These are phyloP conservation scores for Entomortierella beljakovae DNA, from an alignment of 192 early-diverging fungal genomes.

Conservation along the genomic window DNA sequence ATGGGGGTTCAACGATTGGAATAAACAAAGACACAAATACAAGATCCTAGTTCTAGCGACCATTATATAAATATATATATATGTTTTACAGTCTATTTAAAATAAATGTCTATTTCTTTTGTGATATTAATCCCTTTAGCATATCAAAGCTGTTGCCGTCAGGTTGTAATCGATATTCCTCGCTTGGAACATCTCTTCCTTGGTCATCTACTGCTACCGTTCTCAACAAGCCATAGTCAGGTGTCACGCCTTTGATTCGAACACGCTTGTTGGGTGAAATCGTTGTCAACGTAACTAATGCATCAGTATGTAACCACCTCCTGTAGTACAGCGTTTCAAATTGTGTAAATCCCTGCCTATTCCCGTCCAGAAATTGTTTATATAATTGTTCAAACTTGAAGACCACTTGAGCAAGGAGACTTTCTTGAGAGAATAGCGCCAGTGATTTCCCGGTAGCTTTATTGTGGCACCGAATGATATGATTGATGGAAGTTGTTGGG, in stretches of 20 bases:
- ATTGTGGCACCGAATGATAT: conserved; percentile 75
- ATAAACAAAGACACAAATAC: no score
- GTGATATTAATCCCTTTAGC: conserved; percentile 88
- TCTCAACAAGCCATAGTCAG: conserved; percentile 77
- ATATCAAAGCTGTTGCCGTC: conserved; percentile 99
- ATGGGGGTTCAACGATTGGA: no score
- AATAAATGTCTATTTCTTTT: conserved; percentile 62
- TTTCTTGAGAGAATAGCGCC: conserved; percentile 73
- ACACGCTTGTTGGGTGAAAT: conserved; percentile 56
- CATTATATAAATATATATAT: no score
- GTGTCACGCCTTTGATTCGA: conserved; percentile 81
- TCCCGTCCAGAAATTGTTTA: conserved; percentile 69
- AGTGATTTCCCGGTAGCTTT: conserved; percentile 56
- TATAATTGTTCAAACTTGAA: conserved; percentile 84
- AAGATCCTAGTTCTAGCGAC: no score
- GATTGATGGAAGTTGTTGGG: conserved; percentile 91
- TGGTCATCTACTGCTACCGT: conserved; percentile 70
- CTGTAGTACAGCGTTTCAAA: conserved; percentile 84
- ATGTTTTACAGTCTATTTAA: neutral
- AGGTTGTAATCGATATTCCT: conserved; percentile 85
- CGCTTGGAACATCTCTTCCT: conserved; percentile 38
- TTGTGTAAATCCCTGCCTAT: conserved; percentile 70
- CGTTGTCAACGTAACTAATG: conserved; percentile 39
- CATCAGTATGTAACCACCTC: conserved; percentile 87
- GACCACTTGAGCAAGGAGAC: conserved; percentile 71